These are phyloP conservation scores for Ramalina peruviana DNA, from an alignment of 495 filamentous ascomycete species.

Conservation along the genomic window DNA sequence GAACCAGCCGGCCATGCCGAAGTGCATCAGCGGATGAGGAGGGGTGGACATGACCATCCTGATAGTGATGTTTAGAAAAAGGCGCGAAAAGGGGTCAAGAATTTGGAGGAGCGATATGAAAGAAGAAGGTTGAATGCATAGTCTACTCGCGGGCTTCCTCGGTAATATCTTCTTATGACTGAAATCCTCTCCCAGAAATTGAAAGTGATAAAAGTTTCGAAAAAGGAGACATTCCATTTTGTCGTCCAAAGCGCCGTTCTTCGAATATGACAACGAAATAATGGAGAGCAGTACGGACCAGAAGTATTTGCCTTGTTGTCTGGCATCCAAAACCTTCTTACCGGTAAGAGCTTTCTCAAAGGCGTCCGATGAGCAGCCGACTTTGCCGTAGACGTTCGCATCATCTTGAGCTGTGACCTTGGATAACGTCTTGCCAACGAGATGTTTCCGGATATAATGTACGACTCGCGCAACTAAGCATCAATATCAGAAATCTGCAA, in stretches of 20 bases:
- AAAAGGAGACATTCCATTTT: background rate
- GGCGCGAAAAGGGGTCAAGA: no score
- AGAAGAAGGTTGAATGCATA: no score
- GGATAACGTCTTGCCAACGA: conserved; percentile 69
- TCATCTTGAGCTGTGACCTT: conserved; percentile 62
- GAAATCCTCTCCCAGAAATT: no score
- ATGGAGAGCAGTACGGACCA: conserved; percentile 35
- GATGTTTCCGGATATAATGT: conserved; percentile 63
- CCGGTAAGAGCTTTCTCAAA: conserved; percentile 62
- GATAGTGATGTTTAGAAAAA: no score
- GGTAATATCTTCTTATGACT: no score
- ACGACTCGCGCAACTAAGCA: conserved; percentile 61
- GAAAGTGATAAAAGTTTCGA: no score
- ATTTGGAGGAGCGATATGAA: no score
- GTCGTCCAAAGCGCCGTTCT: no score
- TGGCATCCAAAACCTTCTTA: conserved; percentile 59
- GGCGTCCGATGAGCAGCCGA: conserved; percentile 56
- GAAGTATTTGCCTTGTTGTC: conserved; percentile 91
- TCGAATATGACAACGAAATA: background rate
- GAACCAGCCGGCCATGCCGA: conserved; percentile 84
- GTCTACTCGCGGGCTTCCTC: no score
- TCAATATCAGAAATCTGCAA: background rate
- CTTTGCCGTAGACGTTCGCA: conserved; percentile 73
- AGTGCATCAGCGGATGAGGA: conserved; percentile 84
- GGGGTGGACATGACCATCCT: conserved; percentile 51